A percentile compares a stretch with the other conserved stretches of the same genome.
These are phyloP conservation scores for Plectosphaerella sp. DNA, from an alignment of 2,329 filamentous ascomycete genomes.

Conservation along the genomic window DNA sequence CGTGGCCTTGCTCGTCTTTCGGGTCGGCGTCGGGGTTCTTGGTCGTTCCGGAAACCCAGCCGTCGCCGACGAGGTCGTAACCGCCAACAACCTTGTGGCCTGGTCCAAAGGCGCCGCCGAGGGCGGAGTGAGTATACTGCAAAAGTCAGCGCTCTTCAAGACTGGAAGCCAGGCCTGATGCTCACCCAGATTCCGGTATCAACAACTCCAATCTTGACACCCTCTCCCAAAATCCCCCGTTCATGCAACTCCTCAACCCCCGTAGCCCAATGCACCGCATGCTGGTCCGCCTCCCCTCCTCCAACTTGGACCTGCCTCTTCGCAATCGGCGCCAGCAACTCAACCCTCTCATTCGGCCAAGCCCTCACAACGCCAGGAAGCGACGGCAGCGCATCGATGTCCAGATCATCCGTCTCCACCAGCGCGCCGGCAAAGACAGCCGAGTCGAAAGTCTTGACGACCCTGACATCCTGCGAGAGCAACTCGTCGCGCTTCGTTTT, in stretches of 20 bases:
- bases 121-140: slow-evolving; percentile 15
- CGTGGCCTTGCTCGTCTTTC: slow-evolving; percentile 18
- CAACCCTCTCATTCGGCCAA: slow-evolving; percentile 5
- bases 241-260: slow-evolving; percentile 12
- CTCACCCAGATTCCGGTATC: slow-evolving; percentile 13
- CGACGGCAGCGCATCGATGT: slow-evolving; percentile 6
- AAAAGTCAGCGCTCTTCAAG: background rate
- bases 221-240: slow-evolving; percentile 11
- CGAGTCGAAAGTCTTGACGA: slow-evolving; percentile 8
- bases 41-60: slow-evolving; percentile 15
- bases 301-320: slow-evolving; percentile 2
- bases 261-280: slow-evolving; percentile 13
- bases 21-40: slow-evolving; percentile 29
- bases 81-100: slow-evolving; percentile 39
- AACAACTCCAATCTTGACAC: slow-evolving; percentile 14
- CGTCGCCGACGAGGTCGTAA: slow-evolving; percentile 37
- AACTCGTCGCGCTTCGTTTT: slow-evolving; percentile 5
- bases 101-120: slow-evolving; percentile 42
- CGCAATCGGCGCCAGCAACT: slow-evolving; percentile 6
- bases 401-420: slow-evolving; percentile 7
- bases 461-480: slow-evolving; percentile 1
- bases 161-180: slow-evolving; percentile 2
- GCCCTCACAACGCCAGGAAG: slow-evolving; percentile 6
- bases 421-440: slow-evolving; percentile 9
- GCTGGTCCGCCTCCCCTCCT: background rate